phyloP scores from a whole-genome alignment of 108 stramenopile genomes.

The Phaeodactylum tricornutum region DNA sequence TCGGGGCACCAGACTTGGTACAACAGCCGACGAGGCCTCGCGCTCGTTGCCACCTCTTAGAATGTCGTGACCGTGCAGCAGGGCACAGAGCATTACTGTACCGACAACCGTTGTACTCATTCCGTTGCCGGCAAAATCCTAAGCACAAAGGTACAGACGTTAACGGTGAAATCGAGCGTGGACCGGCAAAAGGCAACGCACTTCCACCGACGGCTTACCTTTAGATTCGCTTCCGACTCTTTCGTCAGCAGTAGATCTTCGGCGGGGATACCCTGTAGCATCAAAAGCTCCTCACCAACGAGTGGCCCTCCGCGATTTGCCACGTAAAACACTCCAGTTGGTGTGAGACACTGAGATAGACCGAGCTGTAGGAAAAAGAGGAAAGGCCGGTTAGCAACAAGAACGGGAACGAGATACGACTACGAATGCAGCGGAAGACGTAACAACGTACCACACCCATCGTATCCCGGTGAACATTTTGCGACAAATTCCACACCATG shows the following conservation, averaged over 20 bases:
- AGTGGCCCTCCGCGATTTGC: constrained; percentile 33
- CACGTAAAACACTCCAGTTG: constrained; percentile 30
- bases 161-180: too few relatives aligned
- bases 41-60: not conserved
- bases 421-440: not conserved
- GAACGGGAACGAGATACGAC: not conserved
- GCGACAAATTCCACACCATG: constrained; percentile 39
- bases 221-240: constrained; percentile 32
- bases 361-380: constrained; percentile 11
- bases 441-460: constrained; percentile 12
- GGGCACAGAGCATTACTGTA: constrained; percentile 17
- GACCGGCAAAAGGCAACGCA: too few relatives aligned
- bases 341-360: constrained; percentile 31
- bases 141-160: too few relatives aligned
- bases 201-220: too few relatives aligned
- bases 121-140: constrained; percentile 28
- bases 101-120: constrained; percentile 37
- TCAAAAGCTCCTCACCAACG: constrained; percentile 31
- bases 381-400: not conserved
- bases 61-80: not conserved
- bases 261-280: constrained; percentile 34
- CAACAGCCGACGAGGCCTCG: not conserved
- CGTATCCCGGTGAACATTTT: constrained; percentile 36
- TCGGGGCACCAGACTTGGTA: constrained; percentile 14
- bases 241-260: constrained; percentile 31